These are phyloP conservation scores for Coemansia sp. DNA, from an alignment of 192 early-diverging fungal species.

Conservation along the genomic window DNA sequence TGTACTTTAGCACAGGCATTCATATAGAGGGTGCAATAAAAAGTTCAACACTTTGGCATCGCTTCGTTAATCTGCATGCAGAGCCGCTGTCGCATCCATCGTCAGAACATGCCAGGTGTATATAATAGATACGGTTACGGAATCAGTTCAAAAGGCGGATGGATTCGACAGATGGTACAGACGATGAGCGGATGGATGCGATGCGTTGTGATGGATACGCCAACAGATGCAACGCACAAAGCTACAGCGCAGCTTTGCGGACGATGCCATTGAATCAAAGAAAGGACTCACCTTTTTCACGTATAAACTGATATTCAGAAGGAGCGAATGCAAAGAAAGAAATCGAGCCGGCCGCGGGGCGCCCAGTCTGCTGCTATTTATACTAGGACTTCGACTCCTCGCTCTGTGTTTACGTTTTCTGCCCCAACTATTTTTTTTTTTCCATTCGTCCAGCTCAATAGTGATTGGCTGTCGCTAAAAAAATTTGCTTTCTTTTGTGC, in stretches of 20 bases:
- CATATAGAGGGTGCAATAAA: slow-evolving; percentile 2
- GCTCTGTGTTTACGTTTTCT: not conserved
- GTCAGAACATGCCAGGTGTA: not conserved
- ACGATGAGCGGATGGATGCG: slow-evolving; percentile 11
- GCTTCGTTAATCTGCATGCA: too few relatives aligned
- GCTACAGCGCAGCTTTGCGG: not conserved
- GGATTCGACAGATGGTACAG: slow-evolving; percentile 5
- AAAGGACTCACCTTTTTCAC: slow-evolving; percentile 36
- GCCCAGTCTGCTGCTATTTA: slow-evolving; percentile 13
- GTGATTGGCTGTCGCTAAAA: slow-evolving; percentile 5
- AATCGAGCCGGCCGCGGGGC: not conserved
- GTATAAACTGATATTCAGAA: slow-evolving; percentile 28
- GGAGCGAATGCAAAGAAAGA: slow-evolving; percentile 42
- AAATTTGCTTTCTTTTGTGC: not conserved
- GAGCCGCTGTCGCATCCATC: not conserved
- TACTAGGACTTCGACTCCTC: not conserved
- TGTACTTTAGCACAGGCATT: too few relatives aligned
- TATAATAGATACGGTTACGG: not conserved
- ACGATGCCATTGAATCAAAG: not conserved
- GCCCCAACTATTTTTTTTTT: slow-evolving; percentile 1
- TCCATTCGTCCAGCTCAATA: not conserved
- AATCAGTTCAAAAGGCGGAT: not conserved
- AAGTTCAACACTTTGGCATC: too few relatives aligned
- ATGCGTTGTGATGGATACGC: not conserved
- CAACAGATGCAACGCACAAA: not conserved